Percentiles rank a stretch among this genome's conserved stretches.
phyloP scores from a whole-genome alignment of 306 rosid genomes.

The Rosa chinensis region DNA sequence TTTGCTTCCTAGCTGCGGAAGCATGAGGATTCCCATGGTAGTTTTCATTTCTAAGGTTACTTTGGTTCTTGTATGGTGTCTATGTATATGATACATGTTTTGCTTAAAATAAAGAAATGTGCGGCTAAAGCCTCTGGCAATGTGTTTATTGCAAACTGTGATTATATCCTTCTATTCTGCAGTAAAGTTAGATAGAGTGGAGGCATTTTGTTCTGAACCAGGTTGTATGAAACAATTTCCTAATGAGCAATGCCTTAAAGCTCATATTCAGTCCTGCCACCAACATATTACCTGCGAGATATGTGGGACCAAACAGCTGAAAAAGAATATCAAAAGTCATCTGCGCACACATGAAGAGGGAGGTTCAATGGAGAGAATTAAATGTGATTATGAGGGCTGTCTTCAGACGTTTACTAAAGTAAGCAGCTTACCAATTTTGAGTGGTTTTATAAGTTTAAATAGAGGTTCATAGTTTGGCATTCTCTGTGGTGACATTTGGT shows the following conservation, averaged over 20 bases:
- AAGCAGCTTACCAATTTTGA: constrained; percentile 18
- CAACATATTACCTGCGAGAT: constrained; percentile 54
- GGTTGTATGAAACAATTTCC: constrained; percentile 64
- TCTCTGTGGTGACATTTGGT: neutral
- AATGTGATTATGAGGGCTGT: constrained; percentile 56
- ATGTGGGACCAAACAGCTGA: constrained; percentile 58
- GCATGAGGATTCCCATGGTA: constrained; percentile 82
- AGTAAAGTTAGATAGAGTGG: constrained; percentile 71
- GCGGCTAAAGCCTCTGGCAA: neutral
- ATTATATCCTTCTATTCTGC: constrained; percentile 23
- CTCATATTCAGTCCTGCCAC: constrained; percentile 69
- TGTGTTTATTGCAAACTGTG: neutral
- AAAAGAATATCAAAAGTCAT: constrained; percentile 75
- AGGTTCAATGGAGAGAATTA: constrained; percentile 32
- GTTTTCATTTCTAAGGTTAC: neutral
- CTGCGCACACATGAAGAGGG: constrained; percentile 47
- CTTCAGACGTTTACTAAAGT: constrained; percentile 56
- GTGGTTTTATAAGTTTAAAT: no score
- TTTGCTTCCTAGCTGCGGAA: constrained; percentile 51
- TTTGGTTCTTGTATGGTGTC: neutral
- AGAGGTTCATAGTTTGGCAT: neutral
- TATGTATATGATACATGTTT: neutral
- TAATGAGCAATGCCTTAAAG: constrained; percentile 59
- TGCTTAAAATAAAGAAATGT: neutral
- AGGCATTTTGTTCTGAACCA: constrained; percentile 62